Base-by-base conservation (phyloP, 2,329 filamentous ascomycete species). In the Xylariales sp. region DNA sequence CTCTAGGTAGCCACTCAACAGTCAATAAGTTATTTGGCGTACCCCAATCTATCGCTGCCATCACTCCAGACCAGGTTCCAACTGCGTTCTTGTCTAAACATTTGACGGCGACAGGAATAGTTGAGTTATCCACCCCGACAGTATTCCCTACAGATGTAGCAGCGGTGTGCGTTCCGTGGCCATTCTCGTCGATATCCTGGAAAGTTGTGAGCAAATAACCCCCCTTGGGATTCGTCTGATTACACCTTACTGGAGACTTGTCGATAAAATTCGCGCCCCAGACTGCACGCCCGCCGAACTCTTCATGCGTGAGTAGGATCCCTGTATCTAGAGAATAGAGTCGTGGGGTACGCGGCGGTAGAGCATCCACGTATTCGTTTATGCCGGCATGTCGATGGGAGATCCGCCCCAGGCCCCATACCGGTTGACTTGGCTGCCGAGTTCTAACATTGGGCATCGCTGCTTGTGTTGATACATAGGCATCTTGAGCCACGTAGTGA, bases 41-140 rank as follows among this genome's bases (percentile, higher is more conserved):
- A 56, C 53, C 47, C 53, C 53, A 56, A 15, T 51, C 41, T 4
- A 56, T 42, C 15, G 50, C 53, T n/a, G 44, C 47, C 19, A 55
- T 46, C 3, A 51, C 39, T 8, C 40, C 43, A 20, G 48, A 51
- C 44, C 41, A 45, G 6, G 29, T 43, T 10, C 49, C 50, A 13
- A 21, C 29, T 8, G 46, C 45, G 20, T 49, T 41, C 16, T 43
- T 21, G 19, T 50, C 44, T 13, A 55, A 25, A 8, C 54, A 48
- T 35, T 56, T 56, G 5, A 56, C 47, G 17, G 50, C 50, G 16
- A 56, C 47, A 7, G 47, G 46, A 11, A 41, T 44, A 11, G 52
- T 52, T 14, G 43, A 50, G 24, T 56, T 55, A 29, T 54, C 45
- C 6, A 56, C 51, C 2, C 53, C 53, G 8, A 53, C 46, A 1